Conservation (phyloP, 2,329 filamentous ascomycete species). For the Cordyceps tenuipes region DNA sequence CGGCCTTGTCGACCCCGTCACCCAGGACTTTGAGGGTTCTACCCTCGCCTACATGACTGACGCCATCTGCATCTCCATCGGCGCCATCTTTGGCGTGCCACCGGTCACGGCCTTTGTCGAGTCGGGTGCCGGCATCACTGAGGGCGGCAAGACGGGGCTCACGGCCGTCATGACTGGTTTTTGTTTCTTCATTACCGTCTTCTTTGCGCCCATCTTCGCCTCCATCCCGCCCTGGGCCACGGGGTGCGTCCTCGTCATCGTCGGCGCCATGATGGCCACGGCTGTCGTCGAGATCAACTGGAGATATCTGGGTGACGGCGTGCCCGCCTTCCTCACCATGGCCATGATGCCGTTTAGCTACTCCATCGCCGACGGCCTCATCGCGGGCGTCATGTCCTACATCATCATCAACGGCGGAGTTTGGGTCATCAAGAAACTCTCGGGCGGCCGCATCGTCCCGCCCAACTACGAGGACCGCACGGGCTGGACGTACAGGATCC, state of each 20-base stretch:
- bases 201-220: constrained; percentile 86
- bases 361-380: constrained; percentile 78
- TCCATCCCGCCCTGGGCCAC: constrained; percentile 87
- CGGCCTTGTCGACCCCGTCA: constrained; percentile 69
- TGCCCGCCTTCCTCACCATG: constrained; percentile 79
- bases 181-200: constrained; percentile 79
- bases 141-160: constrained; percentile 78
- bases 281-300: constrained; percentile 81
- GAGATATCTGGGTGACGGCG: constrained; percentile 73
- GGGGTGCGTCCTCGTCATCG: constrained; percentile 77
- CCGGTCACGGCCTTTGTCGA: constrained; percentile 85
- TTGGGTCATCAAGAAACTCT: constrained; percentile 58
- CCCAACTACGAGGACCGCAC: constrained; percentile 70
- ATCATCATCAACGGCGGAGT: constrained; percentile 64
- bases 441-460: constrained; percentile 63
- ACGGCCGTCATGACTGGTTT: constrained; percentile 71
- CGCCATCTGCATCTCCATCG: constrained; percentile 69
- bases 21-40: constrained; percentile 81
- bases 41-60: constrained; percentile 79
- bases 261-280: constrained; percentile 80
- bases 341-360: constrained; percentile 86
- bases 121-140: constrained; percentile 81
- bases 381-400: constrained; percentile 71
- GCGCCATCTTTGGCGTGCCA: constrained; percentile 66
- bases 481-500: constrained; percentile 69